Evolutionary conservation across 257 asterid species (phyloP), one percentile per base, ranked within the genome.

Genomic region (Petrea volubilis): DNA sequence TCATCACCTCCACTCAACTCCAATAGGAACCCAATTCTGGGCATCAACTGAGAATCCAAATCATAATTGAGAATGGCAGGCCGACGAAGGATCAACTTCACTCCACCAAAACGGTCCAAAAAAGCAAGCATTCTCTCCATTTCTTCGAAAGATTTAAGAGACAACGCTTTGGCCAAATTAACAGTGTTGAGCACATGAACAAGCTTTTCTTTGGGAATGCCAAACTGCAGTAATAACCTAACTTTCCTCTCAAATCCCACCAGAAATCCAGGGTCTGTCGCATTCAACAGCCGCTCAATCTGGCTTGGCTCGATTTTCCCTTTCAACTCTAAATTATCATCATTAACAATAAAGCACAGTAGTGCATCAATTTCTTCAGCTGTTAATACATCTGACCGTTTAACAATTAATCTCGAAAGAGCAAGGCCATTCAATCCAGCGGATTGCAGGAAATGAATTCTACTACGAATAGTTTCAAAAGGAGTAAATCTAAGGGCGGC

Each of bases 41-140:
- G 98, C 23, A 84, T 79, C 80, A 93, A 78, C 49, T 92, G 97
- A 41, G 78, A 50, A 64, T 93, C 95, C 64, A 93, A 76, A 73
- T 90, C 87, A 64, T 79, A 87, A 55, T 83, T 85, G 47, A 93
- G 91, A 33, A 87, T 72, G 0, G 95, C 90, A 12, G 97, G 97
- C 27, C 96, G 84, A 25, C 88, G 90, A n/a, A 88, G 79, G 64
- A 93, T 84, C 71, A 93, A 77, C 46, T 82, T 83, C 12, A 52
- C 80, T 6, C 98, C 98, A 5, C 94, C 93, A 49, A 88, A 90
- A 51, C 84, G 89, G 36, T 78, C 75, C 76, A 93, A 73, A 75
- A 77, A 93, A 43, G 80, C 61, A n/a, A 93, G 84, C 87, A 79
- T 68, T 67, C 87, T 85, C 47, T 85, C 91, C 15, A 90, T 50